Conservation (phyloP, 2,329 filamentous ascomycete species). For the Apiospora rasikravindrae region DNA sequence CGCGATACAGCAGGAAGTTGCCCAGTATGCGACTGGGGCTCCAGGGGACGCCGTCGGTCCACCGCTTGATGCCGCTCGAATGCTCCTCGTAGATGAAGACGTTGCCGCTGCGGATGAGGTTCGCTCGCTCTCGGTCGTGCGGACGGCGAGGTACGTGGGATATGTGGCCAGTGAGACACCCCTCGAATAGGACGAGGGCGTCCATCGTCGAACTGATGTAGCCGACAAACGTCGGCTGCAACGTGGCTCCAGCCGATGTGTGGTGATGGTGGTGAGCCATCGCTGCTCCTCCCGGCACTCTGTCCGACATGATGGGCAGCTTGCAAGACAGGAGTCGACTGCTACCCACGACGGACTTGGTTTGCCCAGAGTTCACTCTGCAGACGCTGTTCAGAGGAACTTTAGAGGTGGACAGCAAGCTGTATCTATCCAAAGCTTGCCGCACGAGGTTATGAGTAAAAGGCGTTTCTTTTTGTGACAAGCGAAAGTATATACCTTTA, state of each 20-base stretch:
- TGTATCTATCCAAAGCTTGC: conserved; percentile 28
- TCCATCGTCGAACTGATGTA: conserved; percentile 74
- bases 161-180: conserved; percentile 71
- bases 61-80: conserved; percentile 88
- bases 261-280: conserved; percentile 24
- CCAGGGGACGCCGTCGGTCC: conserved; percentile 93
- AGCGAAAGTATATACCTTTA: conserved; percentile 27
- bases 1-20: conserved; percentile 86
- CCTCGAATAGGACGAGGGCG: conserved; percentile 81
- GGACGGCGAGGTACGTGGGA: conserved; percentile 82
- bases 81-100: conserved; percentile 94
- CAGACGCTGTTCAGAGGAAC: conserved; percentile 15
- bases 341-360: conserved; percentile 13
- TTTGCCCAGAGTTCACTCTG: conserved; percentile 16
- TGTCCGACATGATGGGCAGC: conserved; percentile 34
- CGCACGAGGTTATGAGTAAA: conserved; percentile 18
- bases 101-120: conserved; percentile 81
- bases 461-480: conserved; percentile 16
- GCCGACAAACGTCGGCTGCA: conserved; percentile 71
- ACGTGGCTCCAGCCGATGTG: conserved; percentile 36
- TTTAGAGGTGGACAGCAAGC: conserved; percentile 25
- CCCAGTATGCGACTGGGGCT: conserved; percentile 85
- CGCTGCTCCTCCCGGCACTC: conserved; percentile 15
- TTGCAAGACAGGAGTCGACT: neutral
- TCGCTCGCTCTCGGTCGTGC: conserved; percentile 80